Evolutionary conservation across 169 alveolate species (phyloP).

Genomic region (Pseudocohnilembus persalinus): DNA sequence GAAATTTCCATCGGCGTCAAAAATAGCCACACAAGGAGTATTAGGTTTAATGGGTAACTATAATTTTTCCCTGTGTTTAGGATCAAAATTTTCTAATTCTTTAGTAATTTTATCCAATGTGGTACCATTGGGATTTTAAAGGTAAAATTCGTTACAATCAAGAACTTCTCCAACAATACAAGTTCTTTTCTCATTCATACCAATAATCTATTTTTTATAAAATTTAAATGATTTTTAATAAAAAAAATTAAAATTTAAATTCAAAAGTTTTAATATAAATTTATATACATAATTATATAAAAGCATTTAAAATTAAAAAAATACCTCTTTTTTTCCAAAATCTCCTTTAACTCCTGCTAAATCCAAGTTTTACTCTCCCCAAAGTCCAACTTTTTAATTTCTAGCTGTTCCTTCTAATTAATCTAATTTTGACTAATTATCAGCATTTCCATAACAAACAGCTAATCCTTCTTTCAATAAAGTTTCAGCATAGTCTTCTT

Average conservation of each 20-base stretch:
- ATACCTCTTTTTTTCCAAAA: background rate
- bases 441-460: constrained; percentile 48
- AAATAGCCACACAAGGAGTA: constrained; percentile 78
- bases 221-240: constrained; percentile 13
- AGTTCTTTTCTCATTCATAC: constrained; percentile 54
- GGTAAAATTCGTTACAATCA: constrained; percentile 64
- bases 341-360: constrained; percentile 28
- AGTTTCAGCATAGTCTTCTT: constrained; percentile 55
- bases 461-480: constrained; percentile 72
- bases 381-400: constrained; percentile 58
- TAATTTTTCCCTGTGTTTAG: constrained; percentile 43
- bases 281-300: too few species aligned
- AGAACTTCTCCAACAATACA: constrained; percentile 62
- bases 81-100: constrained; percentile 54
- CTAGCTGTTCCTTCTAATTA: constrained; percentile 63
- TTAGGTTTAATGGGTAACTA: constrained; percentile 69
- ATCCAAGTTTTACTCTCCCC: constrained; percentile 31
- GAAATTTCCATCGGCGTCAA: constrained; percentile 71
- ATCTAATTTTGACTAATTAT: constrained; percentile 22
- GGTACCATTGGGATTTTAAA: constrained; percentile 53
- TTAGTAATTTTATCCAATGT: constrained; percentile 60
- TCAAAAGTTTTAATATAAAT: background rate
- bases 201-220: constrained; percentile 23
- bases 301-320: background rate
- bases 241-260: background rate